Conservation (phyloP, 192 early-diverging fungal species). For the Spinellus fusiger region DNA sequence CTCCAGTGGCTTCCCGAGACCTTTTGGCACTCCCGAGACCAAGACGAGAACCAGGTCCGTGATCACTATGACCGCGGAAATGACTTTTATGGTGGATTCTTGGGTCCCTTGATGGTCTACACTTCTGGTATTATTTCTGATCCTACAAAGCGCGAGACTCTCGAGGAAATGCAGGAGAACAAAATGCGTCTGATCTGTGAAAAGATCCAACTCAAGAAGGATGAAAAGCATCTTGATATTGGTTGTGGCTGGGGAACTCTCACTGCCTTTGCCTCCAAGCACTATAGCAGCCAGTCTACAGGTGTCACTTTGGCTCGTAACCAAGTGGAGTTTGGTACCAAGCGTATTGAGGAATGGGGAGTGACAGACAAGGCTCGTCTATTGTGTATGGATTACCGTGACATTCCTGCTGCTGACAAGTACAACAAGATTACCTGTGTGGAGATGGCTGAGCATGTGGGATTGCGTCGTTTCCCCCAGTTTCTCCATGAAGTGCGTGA, state of each 20-base stretch:
- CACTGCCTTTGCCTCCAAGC: slow-evolving; percentile 81
- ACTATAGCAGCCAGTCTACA: slow-evolving; percentile 82
- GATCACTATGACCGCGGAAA: slow-evolving; percentile 99
- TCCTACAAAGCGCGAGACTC: slow-evolving; percentile 63
- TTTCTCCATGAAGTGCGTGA: slow-evolving; percentile 91
- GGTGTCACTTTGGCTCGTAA: slow-evolving; percentile 92
- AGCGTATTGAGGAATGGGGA: slow-evolving; percentile 74
- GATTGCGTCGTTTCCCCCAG: slow-evolving; percentile 83
- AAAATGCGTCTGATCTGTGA: slow-evolving; percentile 89
- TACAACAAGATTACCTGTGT: slow-evolving; percentile 97
- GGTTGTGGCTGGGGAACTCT: slow-evolving; percentile 98
- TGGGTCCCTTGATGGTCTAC: slow-evolving; percentile 94
- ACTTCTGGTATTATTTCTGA: slow-evolving; percentile 91
- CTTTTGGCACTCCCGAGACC: slow-evolving; percentile 94
- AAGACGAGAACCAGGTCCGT: slow-evolving; percentile 96
- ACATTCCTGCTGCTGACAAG: slow-evolving; percentile 81
- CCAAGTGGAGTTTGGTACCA: slow-evolving; percentile 86
- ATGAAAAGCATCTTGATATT: slow-evolving; percentile 92
- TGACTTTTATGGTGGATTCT: slow-evolving; percentile 94
- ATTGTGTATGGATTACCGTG: slow-evolving; percentile 96
- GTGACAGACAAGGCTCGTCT: slow-evolving; percentile 74
- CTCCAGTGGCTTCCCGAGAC: slow-evolving; percentile 96
- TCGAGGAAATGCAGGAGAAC: slow-evolving; percentile 95
- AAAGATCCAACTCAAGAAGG: slow-evolving; percentile 76
- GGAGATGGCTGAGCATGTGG: slow-evolving; percentile 99